Conservation (phyloP, 116 monocot species). For the Posidonia oceanica region DNA sequence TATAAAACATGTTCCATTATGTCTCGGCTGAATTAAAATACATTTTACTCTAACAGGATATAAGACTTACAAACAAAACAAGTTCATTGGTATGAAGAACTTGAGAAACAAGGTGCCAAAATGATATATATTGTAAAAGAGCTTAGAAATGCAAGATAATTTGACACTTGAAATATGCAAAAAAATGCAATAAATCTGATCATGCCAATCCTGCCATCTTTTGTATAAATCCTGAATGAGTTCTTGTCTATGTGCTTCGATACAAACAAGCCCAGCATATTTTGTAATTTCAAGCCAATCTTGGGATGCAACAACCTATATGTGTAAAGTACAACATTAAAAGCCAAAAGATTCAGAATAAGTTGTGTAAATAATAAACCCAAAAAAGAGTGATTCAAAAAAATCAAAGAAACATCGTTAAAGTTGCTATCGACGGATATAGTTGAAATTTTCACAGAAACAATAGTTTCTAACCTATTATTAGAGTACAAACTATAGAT, state of each 20-base stretch:
- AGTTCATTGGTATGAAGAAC: too few relatives aligned
- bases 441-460: too few relatives aligned
- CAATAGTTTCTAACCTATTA: too few relatives aligned
- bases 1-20: too few relatives aligned
- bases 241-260: conserved; percentile 66
- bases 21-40: too few relatives aligned
- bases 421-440: conserved; percentile 81
- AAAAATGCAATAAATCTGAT: conserved; percentile 53
- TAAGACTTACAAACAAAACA: too few relatives aligned
- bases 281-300: conserved; percentile 85
- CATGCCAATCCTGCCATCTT: conserved; percentile 74
- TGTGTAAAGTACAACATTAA: background rate
- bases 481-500: too few relatives aligned
- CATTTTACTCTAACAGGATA: too few relatives aligned
- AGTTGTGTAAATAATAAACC: background rate
- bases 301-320: conserved; percentile 76
- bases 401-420: conserved; percentile 20
- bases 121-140: too few relatives aligned
- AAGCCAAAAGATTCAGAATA: background rate
- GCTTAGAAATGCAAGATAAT: too few relatives aligned
- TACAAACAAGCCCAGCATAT: conserved; percentile 59
- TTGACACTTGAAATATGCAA: too few relatives aligned
- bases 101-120: too few relatives aligned
- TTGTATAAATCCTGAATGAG: conserved; percentile 57
- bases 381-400: background rate